Evolutionary conservation across 1,139 yeast genomes (phyloP).

Genomic region (Geotrichum reessii): DNA sequence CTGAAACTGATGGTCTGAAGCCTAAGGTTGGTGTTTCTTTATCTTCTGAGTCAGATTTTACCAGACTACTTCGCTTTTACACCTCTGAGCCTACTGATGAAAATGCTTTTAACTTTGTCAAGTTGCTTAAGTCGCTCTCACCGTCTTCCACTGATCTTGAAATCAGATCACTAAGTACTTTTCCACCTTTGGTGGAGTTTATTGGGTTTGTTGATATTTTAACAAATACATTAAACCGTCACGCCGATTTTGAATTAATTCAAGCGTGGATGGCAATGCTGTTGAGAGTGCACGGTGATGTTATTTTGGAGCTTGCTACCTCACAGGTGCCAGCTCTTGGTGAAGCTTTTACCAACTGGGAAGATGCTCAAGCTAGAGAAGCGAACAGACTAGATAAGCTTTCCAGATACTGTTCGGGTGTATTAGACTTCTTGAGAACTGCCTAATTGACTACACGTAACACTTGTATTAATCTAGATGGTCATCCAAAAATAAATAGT

Average conservation of each 20-base stretch:
- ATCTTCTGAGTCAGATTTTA: conserved; percentile 68
- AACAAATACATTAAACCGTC: conserved; percentile 51
- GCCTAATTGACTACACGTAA: conserved; percentile 19
- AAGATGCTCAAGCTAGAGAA: conserved; percentile 40
- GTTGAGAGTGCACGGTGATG: conserved; percentile 77
- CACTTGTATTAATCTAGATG: not conserved
- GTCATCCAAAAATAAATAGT: not conserved
- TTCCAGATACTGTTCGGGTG: conserved; percentile 80
- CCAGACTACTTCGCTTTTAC: conserved; percentile 57
- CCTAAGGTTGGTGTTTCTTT: conserved; percentile 13
- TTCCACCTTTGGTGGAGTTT: conserved; percentile 60
- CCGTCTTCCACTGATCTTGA: conserved; percentile 84
- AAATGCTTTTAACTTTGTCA: conserved; percentile 42
- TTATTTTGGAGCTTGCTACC: conserved; percentile 42
- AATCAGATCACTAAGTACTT: conserved; percentile 66
- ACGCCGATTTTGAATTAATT: conserved; percentile 59
- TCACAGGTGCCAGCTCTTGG: conserved; percentile 31
- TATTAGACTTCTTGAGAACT: conserved; percentile 52
- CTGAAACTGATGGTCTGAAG: conserved; percentile 24
- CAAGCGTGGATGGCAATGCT: conserved; percentile 77
- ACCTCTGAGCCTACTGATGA: conserved; percentile 13
- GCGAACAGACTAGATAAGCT: conserved; percentile 57
- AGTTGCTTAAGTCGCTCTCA: conserved; percentile 53
- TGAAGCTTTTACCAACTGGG: conserved; percentile 49
- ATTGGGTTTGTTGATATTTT: conserved; percentile 60